Percentiles rank a stretch among this genome's conserved stretches.
Evolutionary conservation across 2,329 filamentous ascomycete genomes (phyloP).

Genomic region (Mycosphaerella arachidis): DNA sequence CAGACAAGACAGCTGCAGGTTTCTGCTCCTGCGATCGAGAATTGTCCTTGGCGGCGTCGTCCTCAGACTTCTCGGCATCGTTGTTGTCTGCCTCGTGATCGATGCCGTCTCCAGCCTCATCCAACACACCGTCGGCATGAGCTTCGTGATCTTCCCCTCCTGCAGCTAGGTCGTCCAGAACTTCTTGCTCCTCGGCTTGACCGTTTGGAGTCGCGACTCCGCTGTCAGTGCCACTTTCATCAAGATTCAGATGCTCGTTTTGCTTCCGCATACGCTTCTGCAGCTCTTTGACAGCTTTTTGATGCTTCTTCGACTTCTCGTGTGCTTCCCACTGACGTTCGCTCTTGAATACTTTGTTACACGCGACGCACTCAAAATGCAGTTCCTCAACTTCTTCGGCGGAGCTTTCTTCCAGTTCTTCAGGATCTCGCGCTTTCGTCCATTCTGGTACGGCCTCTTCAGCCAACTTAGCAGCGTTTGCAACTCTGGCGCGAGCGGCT

Average conservation of each 20-base stretch:
- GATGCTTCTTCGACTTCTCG: slow-evolving; percentile 94
- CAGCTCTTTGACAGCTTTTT: slow-evolving; percentile 77
- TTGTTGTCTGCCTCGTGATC: not conserved
- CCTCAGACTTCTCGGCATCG: slow-evolving; percentile 7
- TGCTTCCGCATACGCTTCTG: slow-evolving; percentile 79
- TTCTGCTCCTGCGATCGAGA: not conserved
- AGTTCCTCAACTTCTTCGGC: slow-evolving; percentile 48
- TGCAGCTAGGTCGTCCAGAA: slow-evolving; percentile 21
- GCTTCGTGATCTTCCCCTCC: slow-evolving; percentile 22
- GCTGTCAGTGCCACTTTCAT: slow-evolving; percentile 33
- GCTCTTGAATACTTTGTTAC: slow-evolving; percentile 71
- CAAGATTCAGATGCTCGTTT: slow-evolving; percentile 55
- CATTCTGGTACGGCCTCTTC: slow-evolving; percentile 66
- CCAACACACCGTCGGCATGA: slow-evolving; percentile 1
- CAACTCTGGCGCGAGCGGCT: slow-evolving; percentile 74
- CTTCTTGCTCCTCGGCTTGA: slow-evolving; percentile 30
- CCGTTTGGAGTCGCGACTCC: slow-evolving; percentile 30
- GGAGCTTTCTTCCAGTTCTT: slow-evolving; percentile 48
- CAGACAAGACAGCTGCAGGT: not conserved
- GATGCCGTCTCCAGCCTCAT: slow-evolving; percentile 3
- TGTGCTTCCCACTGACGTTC: slow-evolving; percentile 88
- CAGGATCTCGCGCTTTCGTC: slow-evolving; percentile 58
- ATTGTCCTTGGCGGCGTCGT: not conserved
- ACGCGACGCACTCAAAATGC: slow-evolving; percentile 59
- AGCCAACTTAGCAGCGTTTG: slow-evolving; percentile 69